Base-by-base conservation (phyloP, 176 grass and related monocot species). In the Oryza nivara region DNA sequence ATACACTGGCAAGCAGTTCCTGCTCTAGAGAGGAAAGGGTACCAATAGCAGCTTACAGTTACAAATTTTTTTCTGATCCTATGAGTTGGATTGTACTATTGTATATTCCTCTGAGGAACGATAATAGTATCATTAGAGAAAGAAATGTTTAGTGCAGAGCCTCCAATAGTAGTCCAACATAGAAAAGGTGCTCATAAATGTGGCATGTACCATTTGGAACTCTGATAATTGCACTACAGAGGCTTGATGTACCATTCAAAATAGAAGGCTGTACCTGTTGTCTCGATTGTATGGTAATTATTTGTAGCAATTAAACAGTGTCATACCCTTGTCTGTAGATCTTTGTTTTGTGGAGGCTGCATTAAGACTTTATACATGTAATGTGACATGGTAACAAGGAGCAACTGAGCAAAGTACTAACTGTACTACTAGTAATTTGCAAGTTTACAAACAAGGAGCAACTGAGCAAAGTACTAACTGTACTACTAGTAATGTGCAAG, bases 1-100 rank as follows among this genome's bases (percentile, higher is more conserved):
- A 2, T 99, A 96, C 36, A 85, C 81, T 0, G 96, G 96, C 52
- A 99, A 99, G 79, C 96, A 99, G 41, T 99, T 99, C 82, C 77
- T 92, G n/a, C 94, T 94, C 71, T 99, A 92, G 82, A 83, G 41
- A 61, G 67, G 76, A 30, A 88, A 26, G 15, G 14, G 68, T 79
- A 26, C 20, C 65, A 73, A 44, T 56, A 74, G 61, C 74, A 38
- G 7, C 68, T 73, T 73, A 81, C 66, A 68, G 2, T 40, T 90
- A 78, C 34, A 45, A 11, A 47, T 89, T 92, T 86, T 92, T 34
- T 83, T 67, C 67, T 76, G 71, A 86, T 84, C 28, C 78, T 52
- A 90, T 16, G 17, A 67, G 80, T 74, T 67, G 66, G 34, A 67
- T 28, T 81, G 23, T 83, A 44, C 43, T 44, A 64, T n/a, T 90